Evolutionary conservation across 2,329 filamentous ascomycete species (phyloP).

Genomic region (Ophiosphaerella korrae): DNA sequence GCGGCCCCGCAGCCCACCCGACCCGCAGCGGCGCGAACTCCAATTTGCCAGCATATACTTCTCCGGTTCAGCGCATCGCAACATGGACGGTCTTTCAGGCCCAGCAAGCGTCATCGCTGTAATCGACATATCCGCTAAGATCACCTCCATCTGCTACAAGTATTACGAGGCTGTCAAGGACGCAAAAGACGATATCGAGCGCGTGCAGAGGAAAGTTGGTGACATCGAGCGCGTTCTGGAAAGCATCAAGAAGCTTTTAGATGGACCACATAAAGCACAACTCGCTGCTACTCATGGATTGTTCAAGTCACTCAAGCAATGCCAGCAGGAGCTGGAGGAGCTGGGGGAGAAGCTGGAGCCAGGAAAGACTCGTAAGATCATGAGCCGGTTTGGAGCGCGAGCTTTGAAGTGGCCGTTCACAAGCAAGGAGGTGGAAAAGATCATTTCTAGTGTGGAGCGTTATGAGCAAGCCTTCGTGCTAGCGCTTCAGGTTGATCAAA

Average conservation of each 20-base stretch:
- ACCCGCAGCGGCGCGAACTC: too few relatives aligned
- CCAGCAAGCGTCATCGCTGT: too few relatives aligned
- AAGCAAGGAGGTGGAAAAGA: constrained; percentile 42
- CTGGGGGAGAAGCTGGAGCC: constrained; percentile 18
- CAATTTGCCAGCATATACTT: too few relatives aligned
- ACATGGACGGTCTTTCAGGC: too few relatives aligned
- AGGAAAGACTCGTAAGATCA: constrained; percentile 27
- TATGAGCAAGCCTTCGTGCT: constrained; percentile 34
- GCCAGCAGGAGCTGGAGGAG: constrained; percentile 12
- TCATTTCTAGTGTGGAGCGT: constrained; percentile 28
- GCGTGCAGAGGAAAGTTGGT: too few relatives aligned
- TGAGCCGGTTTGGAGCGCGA: constrained; percentile 40
- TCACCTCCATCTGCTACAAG: too few relatives aligned
- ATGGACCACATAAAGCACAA: constrained; percentile 28
- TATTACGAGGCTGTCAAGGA: too few relatives aligned
- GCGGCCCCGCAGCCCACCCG: too few relatives aligned
- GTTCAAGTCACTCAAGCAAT: constrained; percentile 19
- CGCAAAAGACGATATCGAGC: too few relatives aligned
- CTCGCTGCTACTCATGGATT: constrained; percentile 34
- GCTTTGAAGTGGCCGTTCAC: constrained; percentile 50
- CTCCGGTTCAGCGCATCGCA: too few relatives aligned
- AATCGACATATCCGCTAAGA: too few relatives aligned
- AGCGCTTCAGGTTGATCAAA: constrained; percentile 44
- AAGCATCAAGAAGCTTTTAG: constrained; percentile 22
- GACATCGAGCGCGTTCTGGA: too few relatives aligned